Conservation (phyloP, 2,329 filamentous ascomycete genomes). For the Neofusicoccum umdonicola region DNA sequence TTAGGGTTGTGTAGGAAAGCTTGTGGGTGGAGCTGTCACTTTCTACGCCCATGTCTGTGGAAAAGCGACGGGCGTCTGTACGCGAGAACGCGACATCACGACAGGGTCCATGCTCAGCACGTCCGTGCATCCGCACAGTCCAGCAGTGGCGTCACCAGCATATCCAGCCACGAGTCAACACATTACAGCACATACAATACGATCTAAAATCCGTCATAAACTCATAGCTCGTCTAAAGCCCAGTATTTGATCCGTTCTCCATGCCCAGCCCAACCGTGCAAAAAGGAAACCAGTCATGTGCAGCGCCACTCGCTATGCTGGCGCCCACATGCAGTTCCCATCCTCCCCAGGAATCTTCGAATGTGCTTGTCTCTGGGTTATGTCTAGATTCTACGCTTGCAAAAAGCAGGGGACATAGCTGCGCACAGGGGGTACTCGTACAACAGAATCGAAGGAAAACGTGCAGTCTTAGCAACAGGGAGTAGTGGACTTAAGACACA, state of each 20-base stretch:
- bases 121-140: no score
- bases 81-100: constrained; percentile 12
- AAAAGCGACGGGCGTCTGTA: background rate
- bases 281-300: background rate
- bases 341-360: background rate
- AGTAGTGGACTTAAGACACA: no score
- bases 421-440: constrained; percentile 15
- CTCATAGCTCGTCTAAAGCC: background rate
- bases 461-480: background rate
- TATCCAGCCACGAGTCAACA: no score
- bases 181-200: no score
- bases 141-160: no score
- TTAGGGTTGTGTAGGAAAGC: background rate
- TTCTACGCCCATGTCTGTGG: background rate
- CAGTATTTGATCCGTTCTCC: background rate
- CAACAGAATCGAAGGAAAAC: background rate
- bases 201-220: background rate
- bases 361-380: background rate
- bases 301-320: background rate
- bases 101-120: background rate
- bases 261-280: background rate
- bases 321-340: background rate
- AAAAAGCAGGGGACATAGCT: background rate
- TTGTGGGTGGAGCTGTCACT: background rate
- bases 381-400: constrained; percentile 1